Percentiles rank a stretch among this genome's conserved stretches.
These are phyloP conservation scores for Dryadomyces quercivorus DNA, from an alignment of 2,329 filamentous ascomycete genomes.

Conservation along the genomic window DNA sequence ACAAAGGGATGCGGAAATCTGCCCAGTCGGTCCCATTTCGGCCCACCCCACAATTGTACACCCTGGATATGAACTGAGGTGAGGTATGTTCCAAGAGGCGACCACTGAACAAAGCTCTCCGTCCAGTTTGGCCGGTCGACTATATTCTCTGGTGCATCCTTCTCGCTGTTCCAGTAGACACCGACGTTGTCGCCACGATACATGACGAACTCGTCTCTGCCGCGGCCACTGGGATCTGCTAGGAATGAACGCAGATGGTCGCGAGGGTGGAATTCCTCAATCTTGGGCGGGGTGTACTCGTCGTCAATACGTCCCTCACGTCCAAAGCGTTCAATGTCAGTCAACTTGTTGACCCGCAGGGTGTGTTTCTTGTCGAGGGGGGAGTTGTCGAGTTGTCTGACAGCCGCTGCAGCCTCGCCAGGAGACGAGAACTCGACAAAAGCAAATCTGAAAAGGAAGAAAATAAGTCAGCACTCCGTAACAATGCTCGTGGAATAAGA, in stretches of 20 bases:
- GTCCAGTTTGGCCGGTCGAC: constrained; percentile 96
- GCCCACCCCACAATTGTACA: constrained; percentile 92
- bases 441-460: constrained; percentile 55
- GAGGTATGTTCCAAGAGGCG: constrained; percentile 83
- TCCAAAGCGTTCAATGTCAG: constrained; percentile 92
- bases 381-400: constrained; percentile 74
- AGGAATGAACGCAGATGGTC: constrained; percentile 94
- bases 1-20: constrained; percentile 92
- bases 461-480: background rate
- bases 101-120: constrained; percentile 97
- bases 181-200: constrained; percentile 85
- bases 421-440: constrained; percentile 94
- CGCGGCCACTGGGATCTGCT: constrained; percentile 64
- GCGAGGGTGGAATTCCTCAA: constrained; percentile 79
- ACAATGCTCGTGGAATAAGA: background rate
- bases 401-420: constrained; percentile 78
- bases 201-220: constrained; percentile 91
- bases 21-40: constrained; percentile 79
- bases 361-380: constrained; percentile 96
- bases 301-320: constrained; percentile 89
- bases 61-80: constrained; percentile 92
- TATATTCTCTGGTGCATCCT: constrained; percentile 73
- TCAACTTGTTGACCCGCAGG: constrained; percentile 92
- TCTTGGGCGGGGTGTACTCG: constrained; percentile 69
- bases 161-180: constrained; percentile 98